A percentile compares a stretch with the other conserved stretches of the same genome.
Conservation (phyloP, 2,329 filamentous ascomycete genomes). For the Pseudofabraea citricarpa region DNA sequence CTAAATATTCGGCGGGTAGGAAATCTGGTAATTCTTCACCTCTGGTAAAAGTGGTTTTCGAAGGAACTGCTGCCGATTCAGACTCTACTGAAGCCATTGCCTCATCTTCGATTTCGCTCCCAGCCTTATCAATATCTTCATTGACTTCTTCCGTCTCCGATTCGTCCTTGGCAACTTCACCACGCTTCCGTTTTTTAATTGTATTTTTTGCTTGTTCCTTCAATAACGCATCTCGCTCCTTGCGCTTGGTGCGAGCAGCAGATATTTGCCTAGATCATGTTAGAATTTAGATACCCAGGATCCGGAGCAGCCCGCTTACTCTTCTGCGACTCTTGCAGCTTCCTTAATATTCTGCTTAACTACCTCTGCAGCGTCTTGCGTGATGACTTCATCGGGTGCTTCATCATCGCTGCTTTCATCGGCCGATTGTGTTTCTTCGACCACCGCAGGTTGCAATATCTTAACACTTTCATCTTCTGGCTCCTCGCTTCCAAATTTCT, state of each 20-base stretch:
- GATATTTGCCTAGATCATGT: slow-evolving; percentile 18
- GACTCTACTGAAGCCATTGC: not conserved
- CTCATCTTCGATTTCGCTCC: not conserved
- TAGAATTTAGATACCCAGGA: slow-evolving; percentile 1
- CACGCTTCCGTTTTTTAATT: slow-evolving; percentile 20
- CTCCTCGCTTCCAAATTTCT: slow-evolving; percentile 16
- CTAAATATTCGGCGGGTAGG: slow-evolving; percentile 24
- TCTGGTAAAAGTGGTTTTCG: slow-evolving; percentile 1
- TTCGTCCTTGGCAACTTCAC: slow-evolving; percentile 4
- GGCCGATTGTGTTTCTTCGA: slow-evolving; percentile 3
- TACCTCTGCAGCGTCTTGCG: slow-evolving; percentile 17
- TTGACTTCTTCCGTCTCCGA: not conserved
- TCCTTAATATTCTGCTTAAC: slow-evolving; percentile 15
- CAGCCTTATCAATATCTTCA: not conserved
- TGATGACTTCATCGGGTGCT: slow-evolving; percentile 24
- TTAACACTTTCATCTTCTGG: slow-evolving; percentile 5
- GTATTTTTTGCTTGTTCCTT: slow-evolving; percentile 19
- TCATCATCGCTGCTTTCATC: slow-evolving; percentile 25
- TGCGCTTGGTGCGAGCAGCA: slow-evolving; percentile 22
- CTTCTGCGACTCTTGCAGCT: slow-evolving; percentile 22
- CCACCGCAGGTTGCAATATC: not conserved
- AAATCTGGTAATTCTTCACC: slow-evolving; percentile 18
- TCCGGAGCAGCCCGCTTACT: slow-evolving; percentile 12
- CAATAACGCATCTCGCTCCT: slow-evolving; percentile 20
- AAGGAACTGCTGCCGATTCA: not conserved